Evolutionary conservation across 371 early-diverging fungal genomes (phyloP).

Genomic region (Apophysomyces ossiformis): DNA sequence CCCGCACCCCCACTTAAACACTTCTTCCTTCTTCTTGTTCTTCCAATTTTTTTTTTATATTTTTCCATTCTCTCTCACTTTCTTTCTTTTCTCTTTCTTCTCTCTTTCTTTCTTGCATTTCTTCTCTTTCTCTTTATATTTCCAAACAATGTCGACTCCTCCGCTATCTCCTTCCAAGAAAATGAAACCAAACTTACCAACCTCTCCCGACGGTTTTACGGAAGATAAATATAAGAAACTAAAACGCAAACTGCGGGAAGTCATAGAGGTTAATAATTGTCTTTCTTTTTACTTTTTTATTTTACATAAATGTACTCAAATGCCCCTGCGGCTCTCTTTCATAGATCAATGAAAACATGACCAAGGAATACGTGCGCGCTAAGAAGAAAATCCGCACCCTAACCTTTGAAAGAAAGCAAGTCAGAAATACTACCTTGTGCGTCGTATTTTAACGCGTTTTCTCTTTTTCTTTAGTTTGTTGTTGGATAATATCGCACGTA

Average conservation of each 20-base stretch:
- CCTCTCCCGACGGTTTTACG: slow-evolving; percentile 17
- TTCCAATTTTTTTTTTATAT: slow-evolving; percentile 9
- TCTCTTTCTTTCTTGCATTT: slow-evolving; percentile 5
- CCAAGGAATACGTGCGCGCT: slow-evolving; percentile 44
- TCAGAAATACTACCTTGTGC: background rate
- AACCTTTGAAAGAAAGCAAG: slow-evolving; percentile 61
- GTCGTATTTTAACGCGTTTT: background rate
- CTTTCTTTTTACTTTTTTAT: too few relatives aligned
- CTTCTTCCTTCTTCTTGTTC: slow-evolving; percentile 9
- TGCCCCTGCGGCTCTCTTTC: background rate
- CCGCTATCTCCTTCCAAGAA: background rate
- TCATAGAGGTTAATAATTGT: slow-evolving; percentile 47
- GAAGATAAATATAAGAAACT: slow-evolving; percentile 59
- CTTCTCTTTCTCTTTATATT: slow-evolving; percentile 1
- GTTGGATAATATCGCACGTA: slow-evolving; percentile 50
- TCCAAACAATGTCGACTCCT: slow-evolving; percentile 3
- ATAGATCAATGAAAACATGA: slow-evolving; percentile 58
- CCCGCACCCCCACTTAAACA: background rate
- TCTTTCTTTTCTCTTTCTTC: background rate
- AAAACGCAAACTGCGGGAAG: slow-evolving; percentile 60
- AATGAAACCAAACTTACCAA: slow-evolving; percentile 2
- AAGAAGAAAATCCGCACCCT: slow-evolving; percentile 52
- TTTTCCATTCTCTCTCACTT: background rate
- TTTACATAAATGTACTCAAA: background rate
- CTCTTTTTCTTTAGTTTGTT: slow-evolving; percentile 32